Conservation (phyloP, 306 rosid genomes). For the Castanea crenata region DNA sequence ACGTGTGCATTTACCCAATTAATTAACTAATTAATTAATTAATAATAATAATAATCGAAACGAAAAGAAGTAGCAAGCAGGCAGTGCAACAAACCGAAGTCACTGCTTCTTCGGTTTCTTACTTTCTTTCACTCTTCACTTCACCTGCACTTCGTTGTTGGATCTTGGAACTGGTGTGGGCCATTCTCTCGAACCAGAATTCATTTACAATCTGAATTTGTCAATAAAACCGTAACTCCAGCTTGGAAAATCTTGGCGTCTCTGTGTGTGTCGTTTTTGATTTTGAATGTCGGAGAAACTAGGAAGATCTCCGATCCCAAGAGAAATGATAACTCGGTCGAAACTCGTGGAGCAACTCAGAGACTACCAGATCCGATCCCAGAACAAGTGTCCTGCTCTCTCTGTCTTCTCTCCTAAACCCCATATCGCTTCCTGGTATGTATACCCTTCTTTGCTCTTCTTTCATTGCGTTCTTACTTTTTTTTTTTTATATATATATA, state of each 20-base stretch:
- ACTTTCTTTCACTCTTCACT: background rate
- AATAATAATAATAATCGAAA: too few species aligned
- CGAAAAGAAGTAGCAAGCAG: background rate
- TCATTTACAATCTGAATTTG: background rate
- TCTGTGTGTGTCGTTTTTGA: background rate
- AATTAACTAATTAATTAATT: too few species aligned
- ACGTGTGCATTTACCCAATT: too few species aligned
- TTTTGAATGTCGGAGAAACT: slow-evolving; percentile 10
- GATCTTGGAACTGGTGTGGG: background rate
- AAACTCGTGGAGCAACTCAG: slow-evolving; percentile 70
- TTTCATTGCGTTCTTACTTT: background rate
- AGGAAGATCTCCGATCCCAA: background rate
- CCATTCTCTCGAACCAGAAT: background rate
- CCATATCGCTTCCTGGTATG: slow-evolving; percentile 42
- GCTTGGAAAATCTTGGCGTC: background rate
- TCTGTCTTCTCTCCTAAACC: slow-evolving; percentile 66
- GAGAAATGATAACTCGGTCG: slow-evolving; percentile 55
- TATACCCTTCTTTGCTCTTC: background rate
- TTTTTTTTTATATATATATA: background rate
- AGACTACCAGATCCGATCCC: slow-evolving; percentile 66
- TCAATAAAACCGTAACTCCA: background rate
- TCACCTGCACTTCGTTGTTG: background rate
- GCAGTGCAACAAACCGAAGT: background rate
- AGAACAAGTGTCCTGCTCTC: slow-evolving; percentile 49
- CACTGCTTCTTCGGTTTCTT: background rate